Base-by-base conservation (phyloP, 176 grass and related monocot genomes). In the Juncus effusus region DNA sequence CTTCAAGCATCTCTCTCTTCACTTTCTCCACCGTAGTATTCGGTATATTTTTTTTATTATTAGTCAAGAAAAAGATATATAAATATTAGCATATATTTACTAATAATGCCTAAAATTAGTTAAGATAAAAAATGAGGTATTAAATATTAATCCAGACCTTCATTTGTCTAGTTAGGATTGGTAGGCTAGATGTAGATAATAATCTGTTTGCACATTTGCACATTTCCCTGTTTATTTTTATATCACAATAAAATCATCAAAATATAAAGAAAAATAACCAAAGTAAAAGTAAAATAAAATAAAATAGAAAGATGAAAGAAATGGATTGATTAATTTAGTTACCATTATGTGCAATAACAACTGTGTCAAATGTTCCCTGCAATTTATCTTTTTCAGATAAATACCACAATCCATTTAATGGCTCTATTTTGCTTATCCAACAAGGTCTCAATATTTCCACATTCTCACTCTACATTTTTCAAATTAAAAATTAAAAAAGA, bases 271-370 rank as follows among this genome's bases (percentile, higher is more conserved):
- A 15, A 12, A 67, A 62, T 62, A 69, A 59, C 10, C 64, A 49
- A 59, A 79, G 61, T n/a, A n/a, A n/a, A n/a, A n/a, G n/a, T n/a
- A n/a, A n/a, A n/a, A n/a, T 96, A 7, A 14, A 51, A 40, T 37
- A n/a, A 69, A 68, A 39, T 53, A 55, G n/a, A n/a, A n/a, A n/a
- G n/a, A n/a, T 10, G 47, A 45, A 45, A 45, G 3, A 3, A 45
- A 45, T 4, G 3, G 42, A 19, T 41, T 47, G 4, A 63, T 55
- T 42, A 12, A 36, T 63, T 38, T 40, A 55, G 71, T 79, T 61
- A 96, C 93, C 93, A 80, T 97, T 97, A 54, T 97, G 93, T 51
- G 93, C 88, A 63, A 97, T 86, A 16, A 97, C 78, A 76, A 97
- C 65, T 51, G 85, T 85, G 76, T 89, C 85, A 61, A 92, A 97